Conservation (phyloP, 202 grass and related monocot genomes). For the Bolboschoenoplectus hybrid region DNA sequence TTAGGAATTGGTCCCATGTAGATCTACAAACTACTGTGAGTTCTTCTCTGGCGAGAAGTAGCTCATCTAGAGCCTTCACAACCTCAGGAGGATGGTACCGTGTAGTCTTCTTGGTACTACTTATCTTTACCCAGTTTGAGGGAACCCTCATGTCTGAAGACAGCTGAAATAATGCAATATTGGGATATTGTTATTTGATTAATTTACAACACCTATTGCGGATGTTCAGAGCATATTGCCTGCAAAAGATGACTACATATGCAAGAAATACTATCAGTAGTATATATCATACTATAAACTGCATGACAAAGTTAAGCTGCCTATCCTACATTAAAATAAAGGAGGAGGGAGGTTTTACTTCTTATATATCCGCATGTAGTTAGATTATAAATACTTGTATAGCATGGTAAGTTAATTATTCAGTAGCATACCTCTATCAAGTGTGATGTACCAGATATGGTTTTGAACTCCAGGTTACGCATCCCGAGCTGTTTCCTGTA, state of each 20-base stretch:
- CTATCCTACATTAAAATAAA: not conserved
- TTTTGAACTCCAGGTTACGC: constrained; percentile 81
- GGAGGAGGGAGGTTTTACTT: not conserved
- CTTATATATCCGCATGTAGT: constrained; percentile 3
- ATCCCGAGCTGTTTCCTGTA: constrained; percentile 75
- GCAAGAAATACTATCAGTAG: not conserved
- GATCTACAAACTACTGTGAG: constrained; percentile 70
- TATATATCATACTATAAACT: constrained; percentile 18
- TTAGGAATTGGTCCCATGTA: constrained; percentile 81
- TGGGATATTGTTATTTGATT: not conserved
- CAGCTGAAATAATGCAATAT: constrained; percentile 51
- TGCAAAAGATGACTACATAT: constrained; percentile 16
- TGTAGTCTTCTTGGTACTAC: constrained; percentile 81
- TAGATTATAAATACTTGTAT: not conserved
- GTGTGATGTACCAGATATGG: constrained; percentile 68
- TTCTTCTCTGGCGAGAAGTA: constrained; percentile 83
- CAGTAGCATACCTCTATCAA: constrained; percentile 69
- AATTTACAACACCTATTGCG: constrained; percentile 21
- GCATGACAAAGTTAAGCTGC: constrained; percentile 8
- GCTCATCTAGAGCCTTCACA: constrained; percentile 65
- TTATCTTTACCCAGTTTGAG: constrained; percentile 85
- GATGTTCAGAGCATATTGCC: not conserved
- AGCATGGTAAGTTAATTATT: not conserved
- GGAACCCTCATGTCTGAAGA: constrained; percentile 67
- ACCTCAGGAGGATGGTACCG: constrained; percentile 88